phyloP scores from a whole-genome alignment of 2,329 filamentous ascomycete species.

The Nannizziopsis barbatae region DNA sequence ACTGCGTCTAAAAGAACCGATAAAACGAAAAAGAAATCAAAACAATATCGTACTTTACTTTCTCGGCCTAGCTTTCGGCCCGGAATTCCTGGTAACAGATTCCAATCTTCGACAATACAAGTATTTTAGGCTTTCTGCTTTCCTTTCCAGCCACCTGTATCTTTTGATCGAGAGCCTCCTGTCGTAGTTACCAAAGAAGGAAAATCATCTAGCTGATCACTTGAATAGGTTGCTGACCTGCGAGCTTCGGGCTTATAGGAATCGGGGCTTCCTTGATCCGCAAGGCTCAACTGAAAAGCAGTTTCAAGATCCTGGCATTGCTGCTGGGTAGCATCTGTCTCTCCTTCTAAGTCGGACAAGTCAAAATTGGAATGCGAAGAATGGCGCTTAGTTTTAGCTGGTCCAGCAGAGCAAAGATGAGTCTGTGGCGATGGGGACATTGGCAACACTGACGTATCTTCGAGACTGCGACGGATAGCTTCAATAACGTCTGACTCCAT shows the following conservation, averaged over 20 bases:
- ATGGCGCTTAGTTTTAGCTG: background rate
- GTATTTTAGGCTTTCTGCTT: too few relatives aligned
- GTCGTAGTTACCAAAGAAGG: slow-evolving; percentile 25
- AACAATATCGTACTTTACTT: too few relatives aligned
- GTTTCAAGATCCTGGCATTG: slow-evolving; percentile 51
- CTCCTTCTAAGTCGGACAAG: slow-evolving; percentile 19
- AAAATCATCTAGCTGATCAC: slow-evolving; percentile 1
- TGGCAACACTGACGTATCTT: slow-evolving; percentile 20
- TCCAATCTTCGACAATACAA: too few relatives aligned
- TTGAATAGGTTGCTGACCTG: background rate
- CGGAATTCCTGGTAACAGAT: too few relatives aligned
- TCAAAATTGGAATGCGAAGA: background rate
- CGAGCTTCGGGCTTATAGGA: background rate
- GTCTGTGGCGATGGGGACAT: slow-evolving; percentile 25
- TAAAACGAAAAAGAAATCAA: too few relatives aligned
- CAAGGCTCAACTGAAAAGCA: slow-evolving; percentile 51
- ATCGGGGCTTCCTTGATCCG: slow-evolving; percentile 38
- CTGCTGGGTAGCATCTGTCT: slow-evolving; percentile 31
- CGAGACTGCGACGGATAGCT: slow-evolving; percentile 46
- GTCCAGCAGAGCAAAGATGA: background rate
- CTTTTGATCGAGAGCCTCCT: slow-evolving; percentile 16
- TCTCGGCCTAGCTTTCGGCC: too few relatives aligned
- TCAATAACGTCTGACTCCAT: slow-evolving; percentile 51
- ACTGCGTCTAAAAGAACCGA: too few relatives aligned
- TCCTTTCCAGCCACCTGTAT: too few relatives aligned